Evolutionary conservation across 495 filamentous ascomycete genomes (phyloP).

Genomic region (Barbatosphaeria neglecta): DNA sequence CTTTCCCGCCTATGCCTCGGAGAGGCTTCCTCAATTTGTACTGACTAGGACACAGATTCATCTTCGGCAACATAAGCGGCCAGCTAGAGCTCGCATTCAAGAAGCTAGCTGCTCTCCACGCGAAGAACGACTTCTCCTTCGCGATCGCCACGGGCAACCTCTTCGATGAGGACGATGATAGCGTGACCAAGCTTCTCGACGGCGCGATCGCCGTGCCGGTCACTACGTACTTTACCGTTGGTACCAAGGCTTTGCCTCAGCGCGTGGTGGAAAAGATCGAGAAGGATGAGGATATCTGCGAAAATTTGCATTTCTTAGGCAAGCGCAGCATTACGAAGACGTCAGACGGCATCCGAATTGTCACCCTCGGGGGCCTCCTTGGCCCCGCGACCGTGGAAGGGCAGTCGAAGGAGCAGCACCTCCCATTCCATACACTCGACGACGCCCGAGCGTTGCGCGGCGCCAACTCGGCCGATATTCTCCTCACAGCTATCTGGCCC

Average conservation of each 20-base stretch:
- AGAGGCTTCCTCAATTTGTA: background rate
- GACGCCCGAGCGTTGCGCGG: conserved; percentile 66
- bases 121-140: conserved; percentile 76
- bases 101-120: conserved; percentile 66
- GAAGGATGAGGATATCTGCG: conserved; percentile 62
- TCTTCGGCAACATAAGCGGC: conserved; percentile 69
- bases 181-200: conserved; percentile 52
- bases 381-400: conserved; percentile 40
- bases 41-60: conserved; percentile 49
- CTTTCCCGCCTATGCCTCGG: no score
- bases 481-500: conserved; percentile 82
- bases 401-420: conserved; percentile 48
- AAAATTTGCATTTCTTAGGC: conserved; percentile 78
- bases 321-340: conserved; percentile 80
- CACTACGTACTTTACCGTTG: conserved; percentile 79
- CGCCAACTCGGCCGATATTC: conserved; percentile 66
- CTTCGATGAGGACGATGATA: conserved; percentile 51
- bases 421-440: conserved; percentile 58
- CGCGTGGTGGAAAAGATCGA: conserved; percentile 59
- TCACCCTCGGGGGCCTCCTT: conserved; percentile 62
- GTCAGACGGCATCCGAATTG: conserved; percentile 75
- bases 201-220: conserved; percentile 62
- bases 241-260: conserved; percentile 53
- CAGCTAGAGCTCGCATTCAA: conserved; percentile 59
- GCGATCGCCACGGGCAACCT: conserved; percentile 77